Conservation (phyloP, 2,329 filamentous ascomycete species). For the Scedosporium minutisporum region DNA sequence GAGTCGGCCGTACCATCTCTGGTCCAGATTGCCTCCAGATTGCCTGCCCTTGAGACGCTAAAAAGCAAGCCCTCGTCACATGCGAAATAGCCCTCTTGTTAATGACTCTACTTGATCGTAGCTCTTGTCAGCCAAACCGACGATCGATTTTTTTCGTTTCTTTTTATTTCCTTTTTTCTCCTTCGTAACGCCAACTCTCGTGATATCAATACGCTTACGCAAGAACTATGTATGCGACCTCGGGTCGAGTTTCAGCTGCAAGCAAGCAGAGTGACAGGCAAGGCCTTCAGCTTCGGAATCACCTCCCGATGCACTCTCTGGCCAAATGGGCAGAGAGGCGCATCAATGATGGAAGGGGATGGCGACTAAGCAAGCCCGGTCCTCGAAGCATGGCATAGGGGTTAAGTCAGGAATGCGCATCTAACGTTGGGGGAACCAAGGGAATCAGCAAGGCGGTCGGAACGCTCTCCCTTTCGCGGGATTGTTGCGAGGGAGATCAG, state of each 20-base stretch:
- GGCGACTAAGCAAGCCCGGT: background rate
- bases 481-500: no score
- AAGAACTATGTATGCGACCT: background rate
- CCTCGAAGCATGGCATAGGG: background rate
- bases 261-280: background rate
- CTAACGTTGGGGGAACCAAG: background rate
- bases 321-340: background rate
- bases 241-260: background rate
- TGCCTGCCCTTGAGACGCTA: no score
- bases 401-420: background rate
- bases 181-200: background rate
- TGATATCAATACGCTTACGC: background rate
- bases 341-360: background rate
- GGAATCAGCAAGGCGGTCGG: background rate
- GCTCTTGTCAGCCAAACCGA: background rate
- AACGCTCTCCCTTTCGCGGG: background rate
- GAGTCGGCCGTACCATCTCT: background rate
- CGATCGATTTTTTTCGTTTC: background rate
- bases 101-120: background rate
- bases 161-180: background rate
- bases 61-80: background rate
- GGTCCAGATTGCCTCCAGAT: background rate
- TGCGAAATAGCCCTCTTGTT: background rate
- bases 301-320: background rate
- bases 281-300: background rate